Evolutionary conservation across 2,329 filamentous ascomycete genomes (phyloP).

Genomic region (Epichloe coenophiala): DNA sequence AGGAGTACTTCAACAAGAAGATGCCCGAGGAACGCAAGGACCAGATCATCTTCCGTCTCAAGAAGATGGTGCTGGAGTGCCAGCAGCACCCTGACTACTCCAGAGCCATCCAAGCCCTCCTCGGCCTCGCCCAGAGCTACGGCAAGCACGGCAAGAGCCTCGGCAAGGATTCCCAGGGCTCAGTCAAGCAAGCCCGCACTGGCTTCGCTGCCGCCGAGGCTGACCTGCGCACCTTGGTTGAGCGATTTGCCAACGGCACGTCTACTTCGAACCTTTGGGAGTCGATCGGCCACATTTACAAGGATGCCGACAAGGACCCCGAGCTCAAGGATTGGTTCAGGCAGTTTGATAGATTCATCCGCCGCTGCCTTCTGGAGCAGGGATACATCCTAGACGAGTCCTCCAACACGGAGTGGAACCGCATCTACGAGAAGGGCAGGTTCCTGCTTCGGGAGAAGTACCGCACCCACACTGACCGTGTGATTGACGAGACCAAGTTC

Average conservation of each 20-base stretch:
- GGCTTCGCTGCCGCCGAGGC: slow-evolving; percentile 59
- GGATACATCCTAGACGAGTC: slow-evolving; percentile 79
- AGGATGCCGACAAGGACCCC: slow-evolving; percentile 71
- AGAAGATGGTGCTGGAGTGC: slow-evolving; percentile 94
- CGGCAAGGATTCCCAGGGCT: slow-evolving; percentile 48
- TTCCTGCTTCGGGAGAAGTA: slow-evolving; percentile 85
- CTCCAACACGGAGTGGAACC: slow-evolving; percentile 70
- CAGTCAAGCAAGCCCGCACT: slow-evolving; percentile 60
- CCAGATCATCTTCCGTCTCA: slow-evolving; percentile 80
- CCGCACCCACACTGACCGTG: slow-evolving; percentile 67
- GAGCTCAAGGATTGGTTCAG: slow-evolving; percentile 88
- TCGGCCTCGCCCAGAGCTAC: slow-evolving; percentile 76
- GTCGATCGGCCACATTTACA: slow-evolving; percentile 73
- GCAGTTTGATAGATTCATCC: slow-evolving; percentile 61
- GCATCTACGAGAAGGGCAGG: slow-evolving; percentile 71
- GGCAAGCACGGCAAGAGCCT: slow-evolving; percentile 57
- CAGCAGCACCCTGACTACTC: slow-evolving; percentile 93
- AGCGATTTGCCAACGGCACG: slow-evolving; percentile 91
- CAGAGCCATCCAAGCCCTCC: slow-evolving; percentile 75
- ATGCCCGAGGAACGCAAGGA: slow-evolving; percentile 87
- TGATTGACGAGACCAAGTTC: slow-evolving; percentile 85
- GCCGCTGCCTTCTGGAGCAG: slow-evolving; percentile 73
- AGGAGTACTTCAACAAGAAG: slow-evolving; percentile 72
- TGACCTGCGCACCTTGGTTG: slow-evolving; percentile 69
- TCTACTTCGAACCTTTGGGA: slow-evolving; percentile 78